These are phyloP conservation scores for Fusarium dlaminii DNA, from an alignment of 2,329 filamentous ascomycete species.

Conservation along the genomic window DNA sequence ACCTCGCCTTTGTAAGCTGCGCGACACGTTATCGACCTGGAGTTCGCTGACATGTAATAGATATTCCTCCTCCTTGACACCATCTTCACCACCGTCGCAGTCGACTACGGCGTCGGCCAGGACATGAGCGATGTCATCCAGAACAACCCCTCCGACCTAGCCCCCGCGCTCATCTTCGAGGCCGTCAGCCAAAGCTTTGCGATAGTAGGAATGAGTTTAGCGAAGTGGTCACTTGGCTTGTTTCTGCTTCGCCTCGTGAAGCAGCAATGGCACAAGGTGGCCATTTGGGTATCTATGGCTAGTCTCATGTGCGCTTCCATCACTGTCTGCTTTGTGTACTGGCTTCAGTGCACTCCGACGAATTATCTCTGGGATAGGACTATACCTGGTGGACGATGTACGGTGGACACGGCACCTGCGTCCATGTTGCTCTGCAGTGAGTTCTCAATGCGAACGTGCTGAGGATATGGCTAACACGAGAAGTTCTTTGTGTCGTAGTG, in stretches of 20 bases:
- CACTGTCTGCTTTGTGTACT: conserved; percentile 23
- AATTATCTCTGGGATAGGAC: conserved; percentile 34
- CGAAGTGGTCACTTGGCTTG: conserved; percentile 51
- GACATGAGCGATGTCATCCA: conserved; percentile 38
- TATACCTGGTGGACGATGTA: conserved; percentile 28
- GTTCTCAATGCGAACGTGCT: background rate
- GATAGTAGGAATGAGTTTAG: conserved; percentile 51
- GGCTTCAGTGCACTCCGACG: conserved; percentile 30
- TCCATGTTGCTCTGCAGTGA: conserved; percentile 37
- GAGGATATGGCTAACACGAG: background rate
- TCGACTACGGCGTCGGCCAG: conserved; percentile 48
- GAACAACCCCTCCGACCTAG: conserved; percentile 28
- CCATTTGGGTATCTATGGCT: conserved; percentile 47
- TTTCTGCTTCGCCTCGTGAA: conserved; percentile 52
- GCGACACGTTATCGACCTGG: background rate
- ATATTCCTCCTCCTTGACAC: conserved; percentile 47
- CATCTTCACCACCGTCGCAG: conserved; percentile 45
- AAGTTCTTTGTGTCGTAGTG: conserved; percentile 42
- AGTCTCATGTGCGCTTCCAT: conserved; percentile 32
- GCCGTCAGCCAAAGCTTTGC: conserved; percentile 49
- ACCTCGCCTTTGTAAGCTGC: conserved; percentile 26
- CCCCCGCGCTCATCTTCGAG: conserved; percentile 44
- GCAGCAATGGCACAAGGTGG: conserved; percentile 47
- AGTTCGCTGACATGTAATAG: background rate
- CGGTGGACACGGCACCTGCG: conserved; percentile 29